These are phyloP conservation scores for Priceomyces medius DNA, from an alignment of 805 yeast species.

Conservation along the genomic window DNA sequence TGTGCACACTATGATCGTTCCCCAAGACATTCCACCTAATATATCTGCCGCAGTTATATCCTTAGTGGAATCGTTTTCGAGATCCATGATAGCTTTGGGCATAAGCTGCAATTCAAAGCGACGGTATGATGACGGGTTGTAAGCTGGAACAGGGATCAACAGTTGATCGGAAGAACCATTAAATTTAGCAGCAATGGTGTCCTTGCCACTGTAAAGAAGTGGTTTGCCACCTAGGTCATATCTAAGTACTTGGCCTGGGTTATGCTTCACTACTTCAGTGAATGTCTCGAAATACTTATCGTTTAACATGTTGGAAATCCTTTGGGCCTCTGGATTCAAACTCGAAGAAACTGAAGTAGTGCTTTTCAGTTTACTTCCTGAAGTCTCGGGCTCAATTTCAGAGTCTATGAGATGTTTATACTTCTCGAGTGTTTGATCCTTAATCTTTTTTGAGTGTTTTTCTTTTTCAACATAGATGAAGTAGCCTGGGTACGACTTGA, in stretches of 20 bases:
- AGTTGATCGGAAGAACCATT: constrained; percentile 8
- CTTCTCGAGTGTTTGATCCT: constrained; percentile 51
- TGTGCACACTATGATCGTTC: constrained; percentile 82
- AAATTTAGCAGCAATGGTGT: constrained; percentile 46
- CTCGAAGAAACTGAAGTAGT: constrained; percentile 7
- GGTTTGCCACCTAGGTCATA: constrained; percentile 82
- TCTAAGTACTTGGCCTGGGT: constrained; percentile 83
- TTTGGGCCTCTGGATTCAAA: constrained; percentile 22
- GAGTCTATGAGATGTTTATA: constrained; percentile 52
- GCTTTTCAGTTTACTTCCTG: constrained; percentile 6
- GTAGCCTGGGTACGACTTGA: constrained; percentile 62
- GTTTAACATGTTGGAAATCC: constrained; percentile 46
- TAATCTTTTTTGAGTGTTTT: constrained; percentile 50
- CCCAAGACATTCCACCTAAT: constrained; percentile 94
- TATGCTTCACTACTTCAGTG: constrained; percentile 69
- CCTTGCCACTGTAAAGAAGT: constrained; percentile 65
- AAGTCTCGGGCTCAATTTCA: constrained; percentile 39
- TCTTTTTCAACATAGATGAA: constrained; percentile 75
- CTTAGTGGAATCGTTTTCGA: constrained; percentile 50
- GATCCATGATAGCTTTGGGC: constrained; percentile 88
- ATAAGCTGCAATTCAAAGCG: constrained; percentile 85
- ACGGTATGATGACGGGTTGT: constrained; percentile 57
- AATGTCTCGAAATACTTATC: constrained; percentile 81
- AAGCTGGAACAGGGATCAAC: constrained; percentile 57
- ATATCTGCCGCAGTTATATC: constrained; percentile 34